Percentiles rank a stretch among this genome's conserved stretches.
phyloP scores from a whole-genome alignment of 345 rosid genomes.

The Salix udensis region DNA sequence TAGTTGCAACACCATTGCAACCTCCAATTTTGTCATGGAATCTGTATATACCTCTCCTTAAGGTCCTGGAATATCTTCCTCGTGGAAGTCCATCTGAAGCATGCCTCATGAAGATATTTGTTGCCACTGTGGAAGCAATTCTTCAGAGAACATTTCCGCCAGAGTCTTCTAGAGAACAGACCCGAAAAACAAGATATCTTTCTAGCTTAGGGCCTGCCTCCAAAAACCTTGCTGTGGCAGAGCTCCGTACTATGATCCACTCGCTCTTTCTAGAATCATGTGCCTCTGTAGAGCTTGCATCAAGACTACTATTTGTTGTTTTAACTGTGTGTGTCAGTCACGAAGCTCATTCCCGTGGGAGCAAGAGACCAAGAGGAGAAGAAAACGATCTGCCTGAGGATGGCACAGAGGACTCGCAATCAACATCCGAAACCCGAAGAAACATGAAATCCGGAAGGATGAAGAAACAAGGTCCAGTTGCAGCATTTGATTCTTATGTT shows the following conservation, averaged over 20 bases:
- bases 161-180: conserved; percentile 48
- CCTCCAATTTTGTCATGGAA: conserved; percentile 93
- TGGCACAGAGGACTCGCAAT: conserved; percentile 36
- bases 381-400: conserved; percentile 38
- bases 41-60: conserved; percentile 90
- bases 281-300: conserved; percentile 87
- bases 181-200: conserved; percentile 48
- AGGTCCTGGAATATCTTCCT: conserved; percentile 96
- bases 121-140: conserved; percentile 90
- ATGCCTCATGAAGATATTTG: conserved; percentile 93
- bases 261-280: conserved; percentile 87
- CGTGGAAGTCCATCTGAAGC: conserved; percentile 99
- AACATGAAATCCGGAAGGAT: conserved; percentile 41
- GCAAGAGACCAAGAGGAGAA: conserved; percentile 65
- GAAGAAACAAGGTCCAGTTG: conserved; percentile 89
- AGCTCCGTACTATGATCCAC: conserved; percentile 97
- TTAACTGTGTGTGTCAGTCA: conserved; percentile 94
- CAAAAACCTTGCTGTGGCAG: conserved; percentile 89
- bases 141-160: conserved; percentile 85
- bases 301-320: conserved; percentile 90
- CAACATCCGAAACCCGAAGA: conserved; percentile 34
- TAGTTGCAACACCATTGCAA: conserved; percentile 90
- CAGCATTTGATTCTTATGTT: conserved; percentile 94
- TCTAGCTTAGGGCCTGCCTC: conserved; percentile 58
- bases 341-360: conserved; percentile 80